These are phyloP conservation scores for Boletus subcaerulescens DNA, from an alignment of 768 basidiomycete species.

Conservation along the genomic window DNA sequence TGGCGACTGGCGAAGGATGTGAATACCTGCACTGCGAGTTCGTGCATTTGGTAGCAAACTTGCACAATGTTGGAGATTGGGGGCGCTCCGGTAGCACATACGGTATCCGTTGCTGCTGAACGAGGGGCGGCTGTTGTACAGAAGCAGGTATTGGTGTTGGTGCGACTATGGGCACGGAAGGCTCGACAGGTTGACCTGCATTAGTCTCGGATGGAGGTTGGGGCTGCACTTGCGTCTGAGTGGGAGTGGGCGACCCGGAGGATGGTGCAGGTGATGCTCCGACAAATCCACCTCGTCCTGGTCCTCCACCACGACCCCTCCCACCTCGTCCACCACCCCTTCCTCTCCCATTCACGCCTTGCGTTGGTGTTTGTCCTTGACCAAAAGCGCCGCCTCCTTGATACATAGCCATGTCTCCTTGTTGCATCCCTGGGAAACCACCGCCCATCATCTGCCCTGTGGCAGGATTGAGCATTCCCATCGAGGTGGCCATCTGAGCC, in stretches of 20 bases:
- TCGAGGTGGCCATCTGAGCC: conserved; percentile 85
- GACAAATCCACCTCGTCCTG: conserved; percentile 41
- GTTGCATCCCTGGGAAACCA: conserved; percentile 59
- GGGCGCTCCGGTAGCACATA: conserved; percentile 74
- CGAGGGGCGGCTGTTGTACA: conserved; percentile 3
- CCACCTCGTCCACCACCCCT: conserved; percentile 47
- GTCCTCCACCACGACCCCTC: conserved; percentile 44
- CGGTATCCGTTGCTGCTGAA: conserved; percentile 36
- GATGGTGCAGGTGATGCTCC: conserved; percentile 22
- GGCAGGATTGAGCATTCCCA: conserved; percentile 70
- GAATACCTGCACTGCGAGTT: conserved; percentile 88
- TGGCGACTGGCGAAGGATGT: conserved; percentile 97
- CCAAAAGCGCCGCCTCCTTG: conserved; percentile 28
- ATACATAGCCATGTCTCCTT: conserved; percentile 49
- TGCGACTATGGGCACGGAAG: conserved; percentile 19
- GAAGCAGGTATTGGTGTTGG: conserved; percentile 30
- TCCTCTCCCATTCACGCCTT: conserved; percentile 37
- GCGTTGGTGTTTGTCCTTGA: conserved; percentile 17
- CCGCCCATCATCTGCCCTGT: conserved; percentile 55
- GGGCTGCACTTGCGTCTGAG: conserved; percentile 19
- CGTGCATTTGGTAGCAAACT: conserved; percentile 87
- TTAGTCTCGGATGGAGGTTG: conserved; percentile 16
- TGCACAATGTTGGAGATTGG: conserved; percentile 89
- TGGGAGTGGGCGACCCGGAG: conserved; percentile 17
- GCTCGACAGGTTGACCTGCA: conserved; percentile 6